Base-by-base conservation (phyloP, 768 basidiomycete genomes). In the Termitomyces sp. region DNA sequence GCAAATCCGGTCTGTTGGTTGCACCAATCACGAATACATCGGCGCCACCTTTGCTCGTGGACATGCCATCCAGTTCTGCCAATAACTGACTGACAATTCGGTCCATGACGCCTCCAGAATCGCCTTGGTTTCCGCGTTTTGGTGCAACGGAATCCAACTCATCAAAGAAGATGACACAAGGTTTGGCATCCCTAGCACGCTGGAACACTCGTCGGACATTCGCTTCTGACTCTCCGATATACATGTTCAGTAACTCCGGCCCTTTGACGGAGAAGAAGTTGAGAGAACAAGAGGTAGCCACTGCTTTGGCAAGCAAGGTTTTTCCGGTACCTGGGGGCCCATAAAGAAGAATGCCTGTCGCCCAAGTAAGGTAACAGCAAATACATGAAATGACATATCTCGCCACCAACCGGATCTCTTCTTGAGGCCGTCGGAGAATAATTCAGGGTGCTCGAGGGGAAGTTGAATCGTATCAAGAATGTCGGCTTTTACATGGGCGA, bases 201-300 rank as follows among this genome's bases (percentile, higher is more conserved):
- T 95, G 92, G 71, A 98, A 98, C 1, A 98, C 86, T 16, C 88
- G 80, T 14, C 97, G 84, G 43, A 99, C 95, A 72, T 98, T 99
- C 61, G 98, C 97, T 72, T 98, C 95, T 12, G 93, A 95, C 73
- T 97, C 95, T 59, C 95, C 95, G 66, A 98, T 96, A 73, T 96
- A 98, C 95, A 98, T 98, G 74, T 96, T 96, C 53, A 97, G 82
- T 40, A 98, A 75, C 68, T 98, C 95, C 3, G 95, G 95, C 0
- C 95, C 95, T 71, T 98, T 97, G 66, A 97, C 86, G n/a, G 93
- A 95, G 75, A 98, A 89, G 73, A 98, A 97, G 71, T 97, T 97
- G 64, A 97, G 81, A 28, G 93, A 89, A 70, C 91, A 97, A 2
- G 93, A 93, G 0, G 95, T 97, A 26, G 95, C 95, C 43, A 98